Conservation (phyloP, 371 early-diverging fungal species). For the Mucor piriformis region DNA sequence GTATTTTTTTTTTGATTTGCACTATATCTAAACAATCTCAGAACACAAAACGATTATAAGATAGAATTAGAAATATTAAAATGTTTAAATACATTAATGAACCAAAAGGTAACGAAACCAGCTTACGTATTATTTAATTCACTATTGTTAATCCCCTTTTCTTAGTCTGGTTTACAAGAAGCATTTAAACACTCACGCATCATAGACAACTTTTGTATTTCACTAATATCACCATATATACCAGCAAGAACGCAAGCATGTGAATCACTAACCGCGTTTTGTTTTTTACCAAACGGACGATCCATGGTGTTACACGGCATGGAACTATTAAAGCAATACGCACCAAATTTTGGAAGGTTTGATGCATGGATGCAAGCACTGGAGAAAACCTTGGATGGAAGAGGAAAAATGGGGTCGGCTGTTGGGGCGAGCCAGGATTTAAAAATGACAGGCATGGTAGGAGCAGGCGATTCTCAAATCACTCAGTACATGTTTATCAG, state of each 20-base stretch:
- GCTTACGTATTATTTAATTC: neutral
- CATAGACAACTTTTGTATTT: slow-evolving; percentile 70
- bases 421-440: slow-evolving; percentile 75
- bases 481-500: slow-evolving; percentile 78
- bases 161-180: slow-evolving; percentile 48
- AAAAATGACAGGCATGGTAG: slow-evolving; percentile 59
- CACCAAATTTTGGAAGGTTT: slow-evolving; percentile 59
- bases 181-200: slow-evolving; percentile 55
- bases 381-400: slow-evolving; percentile 72
- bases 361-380: slow-evolving; percentile 76
- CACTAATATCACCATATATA: slow-evolving; percentile 81
- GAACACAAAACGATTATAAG: slow-evolving; percentile 67
- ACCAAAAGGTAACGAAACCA: slow-evolving; percentile 58
- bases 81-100: slow-evolving; percentile 76
- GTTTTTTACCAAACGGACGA: slow-evolving; percentile 68
- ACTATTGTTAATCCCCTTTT: neutral
- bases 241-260: slow-evolving; percentile 75
- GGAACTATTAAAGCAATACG: slow-evolving; percentile 51
- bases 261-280: slow-evolving; percentile 80
- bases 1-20: neutral
- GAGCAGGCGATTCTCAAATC: slow-evolving; percentile 66
- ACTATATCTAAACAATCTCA: slow-evolving; percentile 11
- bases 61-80: slow-evolving; percentile 83
- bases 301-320: slow-evolving; percentile 44
- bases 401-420: slow-evolving; percentile 76